Percentiles rank a stretch among this genome's conserved stretches.
phyloP scores from a whole-genome alignment of 768 basidiomycete species.

The Ephemerocybe angulata region DNA sequence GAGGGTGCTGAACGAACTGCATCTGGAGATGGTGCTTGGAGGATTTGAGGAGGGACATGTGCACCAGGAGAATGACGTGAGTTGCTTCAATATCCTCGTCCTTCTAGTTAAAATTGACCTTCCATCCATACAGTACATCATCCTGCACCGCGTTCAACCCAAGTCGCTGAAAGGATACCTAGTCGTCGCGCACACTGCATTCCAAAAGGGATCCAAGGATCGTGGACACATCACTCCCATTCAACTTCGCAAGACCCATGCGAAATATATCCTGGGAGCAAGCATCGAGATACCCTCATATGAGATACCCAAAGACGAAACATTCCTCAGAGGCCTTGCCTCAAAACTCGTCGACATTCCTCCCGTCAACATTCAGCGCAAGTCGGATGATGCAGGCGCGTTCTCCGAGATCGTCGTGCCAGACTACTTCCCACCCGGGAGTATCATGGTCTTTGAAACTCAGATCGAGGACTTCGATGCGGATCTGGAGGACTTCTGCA shows the following conservation, averaged over 20 bases:
- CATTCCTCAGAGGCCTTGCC: slow-evolving; percentile 67
- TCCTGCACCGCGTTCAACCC: slow-evolving; percentile 89
- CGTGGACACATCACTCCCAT: slow-evolving; percentile 80
- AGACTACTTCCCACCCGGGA: slow-evolving; percentile 91
- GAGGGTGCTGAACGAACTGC: slow-evolving; percentile 80
- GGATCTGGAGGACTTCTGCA: slow-evolving; percentile 70
- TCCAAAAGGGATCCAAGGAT: slow-evolving; percentile 75
- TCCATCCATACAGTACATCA: slow-evolving; percentile 68
- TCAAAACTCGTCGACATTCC: slow-evolving; percentile 63
- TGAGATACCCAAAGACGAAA: slow-evolving; percentile 45
- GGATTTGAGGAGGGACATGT: slow-evolving; percentile 92
- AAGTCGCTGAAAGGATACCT: slow-evolving; percentile 87
- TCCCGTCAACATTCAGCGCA: slow-evolving; percentile 54
- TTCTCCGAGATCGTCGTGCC: slow-evolving; percentile 82
- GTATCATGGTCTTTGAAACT: slow-evolving; percentile 90
- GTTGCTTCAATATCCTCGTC: slow-evolving; percentile 25
- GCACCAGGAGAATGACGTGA: slow-evolving; percentile 91
- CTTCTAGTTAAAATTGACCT: background rate
- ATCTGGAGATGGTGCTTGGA: slow-evolving; percentile 87
- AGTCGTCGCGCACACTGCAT: slow-evolving; percentile 89
- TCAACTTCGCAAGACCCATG: slow-evolving; percentile 75
- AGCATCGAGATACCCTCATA: slow-evolving; percentile 66
- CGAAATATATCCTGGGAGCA: slow-evolving; percentile 79
- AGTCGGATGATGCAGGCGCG: slow-evolving; percentile 61
- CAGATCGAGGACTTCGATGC: slow-evolving; percentile 71